Base-by-base conservation (phyloP, 2,329 filamentous ascomycete species). In the Diaporthe amygdali region DNA sequence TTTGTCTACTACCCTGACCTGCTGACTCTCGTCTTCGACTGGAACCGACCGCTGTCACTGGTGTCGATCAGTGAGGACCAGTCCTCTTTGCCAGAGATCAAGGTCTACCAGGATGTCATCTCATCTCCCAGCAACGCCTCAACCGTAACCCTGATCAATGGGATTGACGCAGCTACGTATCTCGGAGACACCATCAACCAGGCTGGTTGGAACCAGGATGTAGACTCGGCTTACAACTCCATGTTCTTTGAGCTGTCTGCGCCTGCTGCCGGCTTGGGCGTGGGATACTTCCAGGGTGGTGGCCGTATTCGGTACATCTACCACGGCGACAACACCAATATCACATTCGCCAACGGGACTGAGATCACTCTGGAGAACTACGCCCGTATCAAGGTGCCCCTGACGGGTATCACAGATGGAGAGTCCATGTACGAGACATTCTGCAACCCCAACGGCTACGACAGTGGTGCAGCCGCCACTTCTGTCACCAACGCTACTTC, bases 1-100 rank as follows among this genome's bases (percentile, higher is more conserved):
- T 81, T 83, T 51, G 78, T 81, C 37, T 80, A 79, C 67, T 83
- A 83, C 67, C 81, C 82, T 3, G 83, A 85, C 71, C 78, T 82
- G 46, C 66, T 84, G 52, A 80, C 79, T 8, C 75, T 74, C 4
- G 81, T 80, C 7, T 78, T 85, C 49, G 78, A 82, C 66, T 84
- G 78, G 77, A 77, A 76, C 72, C 79, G 74, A 74, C 79, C 69
- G 72, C 77, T 68, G 71, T 79, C 83, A 77, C 72, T 91, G 76
- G 78, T 83, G 6, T 83, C 82, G 7, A 75, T 82, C 63, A 80
- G 79, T 73, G 77, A 82, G 52, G 79, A 82, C 30, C 76, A 78
- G 66, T 67, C 68, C 20, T 74, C 75, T 10, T 70, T 79, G 66
- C 79, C 80, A 70, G 83, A 85, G 14, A 83, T 91, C n/a, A 86